Conservation (phyloP, 176 grass and related monocot genomes). For the Chloris gayana region DNA sequence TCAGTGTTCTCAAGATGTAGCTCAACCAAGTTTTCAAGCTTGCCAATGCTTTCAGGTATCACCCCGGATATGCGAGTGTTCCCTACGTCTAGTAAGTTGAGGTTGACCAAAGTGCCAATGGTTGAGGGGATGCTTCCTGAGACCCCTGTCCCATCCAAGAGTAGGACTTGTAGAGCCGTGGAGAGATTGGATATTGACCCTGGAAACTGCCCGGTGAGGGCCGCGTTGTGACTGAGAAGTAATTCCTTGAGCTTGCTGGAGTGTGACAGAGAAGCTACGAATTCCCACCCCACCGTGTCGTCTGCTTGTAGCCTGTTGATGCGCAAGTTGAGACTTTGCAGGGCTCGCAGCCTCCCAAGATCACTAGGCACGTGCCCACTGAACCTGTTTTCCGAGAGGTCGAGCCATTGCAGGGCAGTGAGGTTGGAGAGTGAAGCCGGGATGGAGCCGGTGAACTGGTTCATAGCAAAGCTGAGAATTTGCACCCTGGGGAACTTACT, state of each 20-base stretch:
- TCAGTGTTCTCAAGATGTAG: not conserved
- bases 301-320: not conserved
- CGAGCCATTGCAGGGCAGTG: not conserved
- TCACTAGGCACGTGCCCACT: not conserved
- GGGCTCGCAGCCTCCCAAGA: not conserved
- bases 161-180: not conserved
- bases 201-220: slow-evolving; percentile 6
- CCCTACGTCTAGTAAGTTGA: rapidly evolving
- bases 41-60: slow-evolving; percentile 19
- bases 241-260: not conserved
- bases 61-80: not conserved
- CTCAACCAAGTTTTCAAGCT: not conserved
- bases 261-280: slow-evolving; percentile 19
- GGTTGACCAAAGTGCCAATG: slow-evolving; percentile 4
- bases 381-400: not conserved
- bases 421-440: not conserved
- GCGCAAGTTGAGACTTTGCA: not conserved
- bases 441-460: not conserved
- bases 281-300: not conserved
- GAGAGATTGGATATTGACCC: not conserved
- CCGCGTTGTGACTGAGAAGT: not conserved
- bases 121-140: slow-evolving; percentile 1
- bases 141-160: not conserved
- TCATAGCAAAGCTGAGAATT: not conserved
- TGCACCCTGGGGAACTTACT: not conserved